Evolutionary conservation across 257 asterid species (phyloP).

Genomic region (Ligustrum vulgare): DNA sequence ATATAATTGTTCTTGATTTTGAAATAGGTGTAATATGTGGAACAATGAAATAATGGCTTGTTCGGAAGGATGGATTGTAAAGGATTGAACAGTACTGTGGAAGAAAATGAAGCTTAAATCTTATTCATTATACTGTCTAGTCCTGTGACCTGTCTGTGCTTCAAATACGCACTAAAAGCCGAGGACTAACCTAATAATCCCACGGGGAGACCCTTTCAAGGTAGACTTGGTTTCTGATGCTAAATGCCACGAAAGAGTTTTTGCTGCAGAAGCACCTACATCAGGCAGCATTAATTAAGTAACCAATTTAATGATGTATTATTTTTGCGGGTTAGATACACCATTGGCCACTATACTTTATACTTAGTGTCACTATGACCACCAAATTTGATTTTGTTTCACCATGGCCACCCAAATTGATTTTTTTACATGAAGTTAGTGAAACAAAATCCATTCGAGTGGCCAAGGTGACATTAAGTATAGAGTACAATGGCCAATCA

Average conservation of each 20-base stretch:
- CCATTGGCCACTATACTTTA: too few species aligned
- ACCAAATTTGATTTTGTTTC: too few species aligned
- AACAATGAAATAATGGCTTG: not conserved
- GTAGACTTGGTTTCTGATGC: constrained; percentile 91
- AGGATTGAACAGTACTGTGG: not conserved
- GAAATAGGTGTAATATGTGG: not conserved
- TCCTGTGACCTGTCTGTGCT: not conserved
- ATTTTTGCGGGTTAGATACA: too few species aligned
- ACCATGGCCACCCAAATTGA: too few species aligned
- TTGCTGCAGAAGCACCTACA: constrained; percentile 71
- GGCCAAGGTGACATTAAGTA: too few species aligned
- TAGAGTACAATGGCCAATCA: too few species aligned
- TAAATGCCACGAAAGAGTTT: constrained; percentile 95
- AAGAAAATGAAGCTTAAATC: not conserved
- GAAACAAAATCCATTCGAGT: too few species aligned
- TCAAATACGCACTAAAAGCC: too few species aligned
- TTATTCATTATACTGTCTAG: not conserved
- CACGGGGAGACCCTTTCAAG: constrained; percentile 63
- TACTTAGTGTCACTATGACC: too few species aligned
- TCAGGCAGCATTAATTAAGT: constrained; percentile 13
- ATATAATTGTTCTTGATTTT: constrained; percentile 19
- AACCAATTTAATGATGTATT: not conserved
- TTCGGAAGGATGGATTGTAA: not conserved
- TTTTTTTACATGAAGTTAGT: too few species aligned
- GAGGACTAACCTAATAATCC: constrained; percentile 58